Percentiles rank a stretch among this genome's conserved stretches.
These are phyloP conservation scores for Orbilia quercus DNA, from an alignment of 2,329 filamentous ascomycete genomes.

Conservation along the genomic window DNA sequence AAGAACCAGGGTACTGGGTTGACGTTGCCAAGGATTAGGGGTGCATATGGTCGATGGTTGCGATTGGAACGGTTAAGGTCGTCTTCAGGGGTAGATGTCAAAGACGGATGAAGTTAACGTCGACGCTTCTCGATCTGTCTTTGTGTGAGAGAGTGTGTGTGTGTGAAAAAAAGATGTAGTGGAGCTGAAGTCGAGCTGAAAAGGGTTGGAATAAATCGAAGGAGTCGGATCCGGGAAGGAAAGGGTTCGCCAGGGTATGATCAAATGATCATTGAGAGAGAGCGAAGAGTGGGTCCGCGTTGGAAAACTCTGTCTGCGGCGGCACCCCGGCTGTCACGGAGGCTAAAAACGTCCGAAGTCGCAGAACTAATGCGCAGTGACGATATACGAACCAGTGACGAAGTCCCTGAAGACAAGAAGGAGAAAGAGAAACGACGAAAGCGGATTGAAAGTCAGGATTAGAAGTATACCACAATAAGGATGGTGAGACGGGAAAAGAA, in stretches of 20 bases:
- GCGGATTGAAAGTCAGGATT: conserved; percentile 57
- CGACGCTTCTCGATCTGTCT: conserved; percentile 4
- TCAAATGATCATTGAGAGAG: conserved; percentile 44
- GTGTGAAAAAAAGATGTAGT: conserved; percentile 8
- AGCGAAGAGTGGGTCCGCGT: conserved; percentile 14
- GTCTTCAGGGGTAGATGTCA: conserved; percentile 1
- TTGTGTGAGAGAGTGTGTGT: conserved; percentile 1
- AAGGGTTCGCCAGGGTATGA: conserved; percentile 16
- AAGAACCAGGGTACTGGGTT: conserved; percentile 25
- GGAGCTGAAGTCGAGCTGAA: conserved; percentile 14
- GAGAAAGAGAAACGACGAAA: conserved; percentile 59
- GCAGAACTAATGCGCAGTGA: conserved; percentile 33
- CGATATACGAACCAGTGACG: conserved; percentile 31
- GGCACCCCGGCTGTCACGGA: conserved; percentile 20
- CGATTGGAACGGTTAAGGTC: conserved; percentile 4
- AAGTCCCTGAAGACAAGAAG: conserved; percentile 55
- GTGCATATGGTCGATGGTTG: conserved; percentile 31
- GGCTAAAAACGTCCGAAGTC: conserved; percentile 5
- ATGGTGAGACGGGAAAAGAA: conserved; percentile 10
- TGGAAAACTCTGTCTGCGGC: conserved; percentile 24
- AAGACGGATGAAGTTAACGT: conserved; percentile 1
- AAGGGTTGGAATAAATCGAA: background rate
- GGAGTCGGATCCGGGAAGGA: background rate
- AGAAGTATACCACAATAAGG: conserved; percentile 21
- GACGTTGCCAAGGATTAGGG: conserved; percentile 38